Evolutionary conservation across 2,329 filamentous ascomycete genomes (phyloP).

Genomic region (Exophiala sideris): DNA sequence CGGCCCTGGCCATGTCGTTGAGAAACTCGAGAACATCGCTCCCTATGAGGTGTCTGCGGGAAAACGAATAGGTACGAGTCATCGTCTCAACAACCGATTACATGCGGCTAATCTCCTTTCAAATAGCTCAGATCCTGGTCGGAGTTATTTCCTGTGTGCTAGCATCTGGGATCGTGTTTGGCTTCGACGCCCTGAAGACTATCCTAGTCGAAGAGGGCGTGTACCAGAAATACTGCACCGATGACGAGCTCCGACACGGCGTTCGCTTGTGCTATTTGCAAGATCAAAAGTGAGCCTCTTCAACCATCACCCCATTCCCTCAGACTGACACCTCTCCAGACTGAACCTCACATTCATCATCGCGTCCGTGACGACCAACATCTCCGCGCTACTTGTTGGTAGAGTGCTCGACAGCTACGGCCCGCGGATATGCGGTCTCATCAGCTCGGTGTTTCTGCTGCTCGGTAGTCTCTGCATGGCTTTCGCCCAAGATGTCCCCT

Average conservation of each 20-base stretch:
- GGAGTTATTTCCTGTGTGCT: slow-evolving; percentile 72
- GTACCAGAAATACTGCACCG: slow-evolving; percentile 62
- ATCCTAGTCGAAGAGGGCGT: slow-evolving; percentile 72
- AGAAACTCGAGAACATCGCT: slow-evolving; percentile 44
- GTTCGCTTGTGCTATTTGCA: slow-evolving; percentile 56
- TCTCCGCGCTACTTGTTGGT: slow-evolving; percentile 78
- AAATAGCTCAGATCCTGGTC: slow-evolving; percentile 56
- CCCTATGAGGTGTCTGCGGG: slow-evolving; percentile 48
- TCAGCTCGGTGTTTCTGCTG: slow-evolving; percentile 64
- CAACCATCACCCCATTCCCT: background rate
- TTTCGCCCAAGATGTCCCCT: slow-evolving; percentile 59
- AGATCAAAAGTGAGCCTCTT: slow-evolving; percentile 44
- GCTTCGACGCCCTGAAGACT: slow-evolving; percentile 79
- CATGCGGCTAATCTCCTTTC: background rate
- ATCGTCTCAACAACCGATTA: background rate
- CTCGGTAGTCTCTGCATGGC: slow-evolving; percentile 69
- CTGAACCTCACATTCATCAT: slow-evolving; percentile 91
- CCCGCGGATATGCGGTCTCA: slow-evolving; percentile 70
- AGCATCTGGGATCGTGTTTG: slow-evolving; percentile 76
- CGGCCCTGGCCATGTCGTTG: slow-evolving; percentile 30
- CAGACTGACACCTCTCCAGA: slow-evolving; percentile 25
- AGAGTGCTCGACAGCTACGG: slow-evolving; percentile 80
- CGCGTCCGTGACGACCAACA: slow-evolving; percentile 82
- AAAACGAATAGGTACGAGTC: slow-evolving; percentile 34
- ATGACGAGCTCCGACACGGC: slow-evolving; percentile 46